A percentile compares a stretch with the other conserved stretches of the same genome.
phyloP scores from a whole-genome alignment of 225 moss, liverwort and hornwort genomes.

The Marchantia paleacea region DNA sequence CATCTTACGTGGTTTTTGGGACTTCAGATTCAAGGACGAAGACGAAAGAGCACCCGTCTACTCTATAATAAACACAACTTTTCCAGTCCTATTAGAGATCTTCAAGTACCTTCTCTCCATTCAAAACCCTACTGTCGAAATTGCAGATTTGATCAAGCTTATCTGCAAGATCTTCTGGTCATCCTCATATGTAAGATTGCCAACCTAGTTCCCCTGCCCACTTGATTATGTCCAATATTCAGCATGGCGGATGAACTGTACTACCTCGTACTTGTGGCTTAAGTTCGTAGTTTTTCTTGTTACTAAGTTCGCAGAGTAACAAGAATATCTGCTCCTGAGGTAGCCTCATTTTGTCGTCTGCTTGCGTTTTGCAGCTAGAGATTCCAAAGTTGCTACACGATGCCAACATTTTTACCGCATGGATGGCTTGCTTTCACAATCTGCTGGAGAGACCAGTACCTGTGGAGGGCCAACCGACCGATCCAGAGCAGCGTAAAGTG shows the following conservation, averaged over 20 bases:
- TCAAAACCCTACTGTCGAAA: conserved; percentile 69
- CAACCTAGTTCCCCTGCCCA: background rate
- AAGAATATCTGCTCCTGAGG: background rate
- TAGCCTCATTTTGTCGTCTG: background rate
- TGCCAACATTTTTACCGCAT: conserved; percentile 74
- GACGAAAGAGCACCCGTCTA: conserved; percentile 96
- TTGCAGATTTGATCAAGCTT: conserved; percentile 97
- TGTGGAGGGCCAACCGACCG: conserved; percentile 77
- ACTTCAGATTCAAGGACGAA: conserved; percentile 94
- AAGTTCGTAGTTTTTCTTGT: background rate
- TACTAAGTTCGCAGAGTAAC: background rate
- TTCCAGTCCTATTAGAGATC: conserved; percentile 87
- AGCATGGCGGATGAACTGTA: background rate
- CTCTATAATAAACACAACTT: conserved; percentile 83
- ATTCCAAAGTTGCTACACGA: conserved; percentile 97
- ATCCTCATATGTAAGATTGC: conserved; percentile 78
- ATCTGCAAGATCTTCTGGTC: conserved; percentile 99
- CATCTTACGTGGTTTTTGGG: conserved; percentile 8
- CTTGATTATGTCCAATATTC: background rate
- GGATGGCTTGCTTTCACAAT: conserved; percentile 98
- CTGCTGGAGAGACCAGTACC: conserved; percentile 94
- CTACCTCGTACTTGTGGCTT: background rate
- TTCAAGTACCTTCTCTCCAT: conserved; percentile 81
- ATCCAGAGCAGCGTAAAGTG: conserved; percentile 85
- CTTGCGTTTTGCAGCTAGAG: conserved; percentile 59